These are phyloP conservation scores for Nigrospora oryzae DNA, from an alignment of 2,329 filamentous ascomycete genomes.

Conservation along the genomic window DNA sequence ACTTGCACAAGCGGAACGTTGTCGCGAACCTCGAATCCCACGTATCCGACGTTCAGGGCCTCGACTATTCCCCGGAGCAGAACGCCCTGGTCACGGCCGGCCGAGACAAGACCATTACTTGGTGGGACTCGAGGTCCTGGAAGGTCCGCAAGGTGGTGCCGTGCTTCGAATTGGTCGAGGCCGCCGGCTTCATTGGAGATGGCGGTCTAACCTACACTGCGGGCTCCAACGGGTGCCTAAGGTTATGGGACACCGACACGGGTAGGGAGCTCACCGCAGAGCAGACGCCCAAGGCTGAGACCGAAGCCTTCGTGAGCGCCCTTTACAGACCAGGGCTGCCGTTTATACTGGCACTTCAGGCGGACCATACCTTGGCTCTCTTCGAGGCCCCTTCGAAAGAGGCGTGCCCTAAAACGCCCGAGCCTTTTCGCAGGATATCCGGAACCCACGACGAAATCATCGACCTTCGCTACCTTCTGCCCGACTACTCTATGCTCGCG, in stretches of 20 bases:
- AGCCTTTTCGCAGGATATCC: slow-evolving; percentile 70
- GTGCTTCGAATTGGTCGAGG: slow-evolving; percentile 77
- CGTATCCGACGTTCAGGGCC: slow-evolving; percentile 82
- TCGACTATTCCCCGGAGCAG: slow-evolving; percentile 72
- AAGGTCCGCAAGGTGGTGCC: slow-evolving; percentile 73
- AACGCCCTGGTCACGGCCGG: slow-evolving; percentile 75
- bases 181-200: slow-evolving; percentile 67
- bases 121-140: slow-evolving; percentile 87
- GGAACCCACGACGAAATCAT: slow-evolving; percentile 98
- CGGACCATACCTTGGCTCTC: slow-evolving; percentile 79
- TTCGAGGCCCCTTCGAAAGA: slow-evolving; percentile 44
- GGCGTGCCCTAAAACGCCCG: slow-evolving; percentile 27
- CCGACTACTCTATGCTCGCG: slow-evolving; percentile 73
- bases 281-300: slow-evolving; percentile 52
- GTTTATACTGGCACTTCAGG: slow-evolving; percentile 74
- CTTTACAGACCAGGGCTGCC: slow-evolving; percentile 57
- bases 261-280: slow-evolving; percentile 74
- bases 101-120: slow-evolving; percentile 86
- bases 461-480: slow-evolving; percentile 78
- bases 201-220: slow-evolving; percentile 73
- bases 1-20: slow-evolving; percentile 74
- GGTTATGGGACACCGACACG: slow-evolving; percentile 73
- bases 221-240: slow-evolving; percentile 72
- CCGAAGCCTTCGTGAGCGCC: slow-evolving; percentile 62
- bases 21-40: slow-evolving; percentile 80